Conservation (phyloP, 495 filamentous ascomycete species). For the Peziza echinospora region DNA sequence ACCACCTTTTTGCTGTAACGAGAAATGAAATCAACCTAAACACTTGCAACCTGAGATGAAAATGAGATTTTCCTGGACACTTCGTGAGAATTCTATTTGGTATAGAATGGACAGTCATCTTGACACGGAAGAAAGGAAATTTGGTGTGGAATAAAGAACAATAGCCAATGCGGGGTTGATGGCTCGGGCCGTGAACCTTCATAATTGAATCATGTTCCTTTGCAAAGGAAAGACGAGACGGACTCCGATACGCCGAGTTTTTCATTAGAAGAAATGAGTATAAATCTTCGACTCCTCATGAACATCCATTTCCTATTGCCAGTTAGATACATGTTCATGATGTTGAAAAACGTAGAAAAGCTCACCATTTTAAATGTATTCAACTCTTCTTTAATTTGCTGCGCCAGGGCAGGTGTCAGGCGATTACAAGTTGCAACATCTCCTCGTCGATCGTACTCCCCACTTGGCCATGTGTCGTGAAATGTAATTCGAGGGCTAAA, state of each 20-base stretch:
- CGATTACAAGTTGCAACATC: constrained; percentile 97
- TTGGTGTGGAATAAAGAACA: too few relatives aligned
- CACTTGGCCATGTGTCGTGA: constrained; percentile 85
- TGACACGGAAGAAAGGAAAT: too few relatives aligned
- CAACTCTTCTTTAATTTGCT: constrained; percentile 98
- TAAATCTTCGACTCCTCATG: constrained; percentile 96
- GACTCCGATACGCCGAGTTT: constrained; percentile 6
- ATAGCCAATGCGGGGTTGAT: too few relatives aligned
- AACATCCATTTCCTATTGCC: constrained; percentile 89
- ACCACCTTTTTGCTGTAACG: constrained; percentile 7
- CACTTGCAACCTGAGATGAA: constrained; percentile 12
- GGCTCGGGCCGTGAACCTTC: too few relatives aligned
- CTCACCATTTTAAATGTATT: constrained; percentile 99
- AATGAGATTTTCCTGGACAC: too few relatives aligned
- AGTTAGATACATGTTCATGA: constrained; percentile 17
- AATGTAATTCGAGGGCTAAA: constrained; percentile 91
- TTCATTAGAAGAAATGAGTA: constrained; percentile 88
- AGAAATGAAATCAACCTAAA: constrained; percentile 10
- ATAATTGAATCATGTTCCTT: too few relatives aligned
- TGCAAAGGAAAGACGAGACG: too few relatives aligned
- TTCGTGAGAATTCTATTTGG: too few relatives aligned
- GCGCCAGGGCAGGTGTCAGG: constrained; percentile 85
- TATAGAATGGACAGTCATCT: too few relatives aligned
- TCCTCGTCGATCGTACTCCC: constrained; percentile 88
- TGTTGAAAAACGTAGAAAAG: constrained; percentile 3